Conservation (phyloP, 2,329 filamentous ascomycete species). For the Neoscytalidium dimidiatum region DNA sequence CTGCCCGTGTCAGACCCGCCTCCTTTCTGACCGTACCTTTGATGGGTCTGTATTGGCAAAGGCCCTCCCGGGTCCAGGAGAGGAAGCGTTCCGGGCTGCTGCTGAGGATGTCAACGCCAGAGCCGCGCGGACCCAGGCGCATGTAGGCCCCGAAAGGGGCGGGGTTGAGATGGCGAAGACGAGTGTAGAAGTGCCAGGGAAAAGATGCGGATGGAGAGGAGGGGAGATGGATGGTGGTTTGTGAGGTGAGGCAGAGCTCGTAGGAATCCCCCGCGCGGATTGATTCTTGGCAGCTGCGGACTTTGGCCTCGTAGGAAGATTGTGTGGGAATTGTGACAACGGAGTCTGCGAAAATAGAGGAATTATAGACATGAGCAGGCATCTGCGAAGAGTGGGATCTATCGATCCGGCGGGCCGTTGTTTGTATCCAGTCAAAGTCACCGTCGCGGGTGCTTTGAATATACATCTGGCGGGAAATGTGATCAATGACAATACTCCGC, state of each 20-base stretch:
- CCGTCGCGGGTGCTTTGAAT: constrained; percentile 66
- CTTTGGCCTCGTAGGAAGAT: neutral
- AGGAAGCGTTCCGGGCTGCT: constrained; percentile 91
- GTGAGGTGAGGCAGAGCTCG: constrained; percentile 79
- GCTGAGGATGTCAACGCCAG: constrained; percentile 67
- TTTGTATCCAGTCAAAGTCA: constrained; percentile 50
- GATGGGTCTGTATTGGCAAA: constrained; percentile 85
- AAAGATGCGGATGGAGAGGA: constrained; percentile 32
- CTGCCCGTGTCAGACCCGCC: constrained; percentile 64
- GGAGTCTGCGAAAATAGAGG: neutral
- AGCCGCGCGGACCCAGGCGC: constrained; percentile 55
- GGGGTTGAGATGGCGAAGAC: constrained; percentile 70
- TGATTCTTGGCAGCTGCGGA: constrained; percentile 62
- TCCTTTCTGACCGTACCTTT: constrained; percentile 93
- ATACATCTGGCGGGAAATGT: constrained; percentile 61
- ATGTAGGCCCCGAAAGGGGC: constrained; percentile 86
- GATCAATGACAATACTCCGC: constrained; percentile 76
- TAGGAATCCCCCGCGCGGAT: constrained; percentile 81
- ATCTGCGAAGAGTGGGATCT: neutral
- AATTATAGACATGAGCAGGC: neutral
- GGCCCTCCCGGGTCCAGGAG: constrained; percentile 61
- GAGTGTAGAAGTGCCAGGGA: constrained; percentile 71
- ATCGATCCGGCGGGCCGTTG: constrained; percentile 21
- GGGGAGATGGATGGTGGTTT: constrained; percentile 62
- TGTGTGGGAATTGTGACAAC: neutral